phyloP scores from a whole-genome alignment of 768 basidiomycete genomes.

The Mycena leptocephala region DNA sequence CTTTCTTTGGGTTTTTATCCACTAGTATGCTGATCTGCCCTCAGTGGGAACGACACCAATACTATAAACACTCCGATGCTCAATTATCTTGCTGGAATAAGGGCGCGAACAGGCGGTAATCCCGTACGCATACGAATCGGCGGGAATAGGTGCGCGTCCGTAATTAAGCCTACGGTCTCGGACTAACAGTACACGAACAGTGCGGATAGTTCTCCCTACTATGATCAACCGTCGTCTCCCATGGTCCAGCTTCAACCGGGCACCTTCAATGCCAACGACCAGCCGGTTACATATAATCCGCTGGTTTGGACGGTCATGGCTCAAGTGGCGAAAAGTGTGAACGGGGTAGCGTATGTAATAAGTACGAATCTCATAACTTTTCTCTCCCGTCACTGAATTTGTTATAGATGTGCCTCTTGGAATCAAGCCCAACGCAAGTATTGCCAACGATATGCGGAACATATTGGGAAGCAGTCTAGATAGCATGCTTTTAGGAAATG shows the following conservation, averaged over 20 bases:
- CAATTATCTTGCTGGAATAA: conserved; percentile 71
- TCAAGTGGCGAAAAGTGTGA: conserved; percentile 51
- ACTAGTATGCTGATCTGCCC: neutral
- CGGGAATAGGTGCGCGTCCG: conserved; percentile 52
- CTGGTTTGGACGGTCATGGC: conserved; percentile 64
- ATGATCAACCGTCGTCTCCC: conserved; percentile 54
- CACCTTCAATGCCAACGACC: conserved; percentile 59
- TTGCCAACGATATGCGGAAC: conserved; percentile 52
- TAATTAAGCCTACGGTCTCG: neutral
- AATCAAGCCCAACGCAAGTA: conserved; percentile 23
- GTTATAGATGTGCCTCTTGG: conserved; percentile 26
- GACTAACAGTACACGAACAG: conserved; percentile 26
- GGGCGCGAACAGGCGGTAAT: conserved; percentile 59
- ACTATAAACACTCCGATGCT: conserved; percentile 70
- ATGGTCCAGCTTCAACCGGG: conserved; percentile 58
- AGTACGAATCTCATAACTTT: conserved; percentile 42
- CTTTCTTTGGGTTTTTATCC: conserved; percentile 17
- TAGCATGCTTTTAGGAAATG: conserved; percentile 67
- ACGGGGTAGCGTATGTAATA: conserved; percentile 49
- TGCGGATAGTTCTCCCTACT: conserved; percentile 61
- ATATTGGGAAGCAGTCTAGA: conserved; percentile 59
- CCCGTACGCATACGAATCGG: conserved; percentile 67
- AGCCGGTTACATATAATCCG: conserved; percentile 66
- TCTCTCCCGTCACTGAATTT: conserved; percentile 1
- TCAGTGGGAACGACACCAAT: conserved; percentile 67